Conservation (phyloP, 176 grass and related monocot genomes). For the Echinochloa phyllopogon region DNA sequence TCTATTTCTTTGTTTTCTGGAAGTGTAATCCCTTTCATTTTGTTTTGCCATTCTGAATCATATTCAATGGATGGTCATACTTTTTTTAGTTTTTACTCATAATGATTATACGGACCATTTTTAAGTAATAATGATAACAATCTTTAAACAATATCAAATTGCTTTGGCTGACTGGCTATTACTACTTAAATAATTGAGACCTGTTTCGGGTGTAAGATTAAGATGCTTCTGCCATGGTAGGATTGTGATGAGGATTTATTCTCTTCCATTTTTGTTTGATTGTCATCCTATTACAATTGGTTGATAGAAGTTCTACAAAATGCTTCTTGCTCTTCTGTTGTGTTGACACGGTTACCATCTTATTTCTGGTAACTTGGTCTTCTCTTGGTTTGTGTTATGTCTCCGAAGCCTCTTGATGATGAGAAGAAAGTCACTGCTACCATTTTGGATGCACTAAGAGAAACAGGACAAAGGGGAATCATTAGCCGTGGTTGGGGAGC, state of each 20-base stretch:
- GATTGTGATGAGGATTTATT: not conserved
- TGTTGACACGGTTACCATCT: conserved; percentile 4
- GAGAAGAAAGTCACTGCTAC: conserved; percentile 83
- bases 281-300: not conserved
- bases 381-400: conserved; percentile 35
- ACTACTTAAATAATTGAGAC: conserved; percentile 9
- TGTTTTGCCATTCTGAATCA: conserved; percentile 33
- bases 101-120: conserved; percentile 1
- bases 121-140: conserved; percentile 33
- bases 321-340: conserved; percentile 3
- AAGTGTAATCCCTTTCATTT: conserved; percentile 38
- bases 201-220: conserved; percentile 4
- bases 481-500: conserved; percentile 94
- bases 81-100: not conserved
- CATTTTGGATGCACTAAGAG: conserved; percentile 87
- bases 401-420: conserved; percentile 91
- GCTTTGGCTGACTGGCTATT: conserved; percentile 4
- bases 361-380: conserved; percentile 42
- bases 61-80: not conserved
- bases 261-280: conserved; percentile 11
- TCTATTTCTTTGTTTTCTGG: conserved; percentile 26
- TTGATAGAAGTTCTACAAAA: conserved; percentile 3
- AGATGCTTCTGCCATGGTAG: not conserved
- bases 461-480: conserved; percentile 92
- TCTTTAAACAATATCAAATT: not conserved